Conservation (phyloP, 306 rosid species). For the Ochetophila trinervis region DNA sequence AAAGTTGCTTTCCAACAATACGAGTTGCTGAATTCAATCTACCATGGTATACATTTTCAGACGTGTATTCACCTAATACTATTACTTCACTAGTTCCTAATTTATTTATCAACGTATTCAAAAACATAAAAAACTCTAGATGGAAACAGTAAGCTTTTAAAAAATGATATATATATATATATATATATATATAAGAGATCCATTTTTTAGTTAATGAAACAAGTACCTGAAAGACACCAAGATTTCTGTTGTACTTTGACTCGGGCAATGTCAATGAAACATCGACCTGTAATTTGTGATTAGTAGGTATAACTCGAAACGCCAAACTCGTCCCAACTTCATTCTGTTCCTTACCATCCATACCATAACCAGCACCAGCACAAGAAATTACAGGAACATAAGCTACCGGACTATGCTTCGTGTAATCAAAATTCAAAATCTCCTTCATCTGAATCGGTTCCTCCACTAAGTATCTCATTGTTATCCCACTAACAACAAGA, state of each 20-base stretch:
- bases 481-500: conserved; percentile 44
- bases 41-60: not conserved
- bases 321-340: conserved; percentile 21
- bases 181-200: too few relatives aligned
- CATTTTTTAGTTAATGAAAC: conserved; percentile 14
- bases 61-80: not conserved
- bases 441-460: conserved; percentile 58
- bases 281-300: conserved; percentile 43
- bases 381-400: conserved; percentile 53
- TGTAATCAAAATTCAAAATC: conserved; percentile 65
- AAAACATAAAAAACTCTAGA: not conserved
- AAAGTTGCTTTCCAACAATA: too few relatives aligned
- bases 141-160: not conserved
- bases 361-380: conserved; percentile 31
- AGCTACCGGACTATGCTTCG: conserved; percentile 63
- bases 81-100: not conserved
- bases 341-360: conserved; percentile 28
- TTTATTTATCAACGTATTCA: not conserved
- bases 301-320: conserved; percentile 44
- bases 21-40: not conserved
- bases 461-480: conserved; percentile 49
- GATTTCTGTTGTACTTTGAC: conserved; percentile 76
- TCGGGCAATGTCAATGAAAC: conserved; percentile 59
- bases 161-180: too few relatives aligned
- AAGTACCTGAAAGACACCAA: conserved; percentile 78